Percentiles rank a stretch among this genome's conserved stretches.
Evolutionary conservation across 2,329 filamentous ascomycete species (phyloP).

Genomic region (Exutisphaerella laricina): DNA sequence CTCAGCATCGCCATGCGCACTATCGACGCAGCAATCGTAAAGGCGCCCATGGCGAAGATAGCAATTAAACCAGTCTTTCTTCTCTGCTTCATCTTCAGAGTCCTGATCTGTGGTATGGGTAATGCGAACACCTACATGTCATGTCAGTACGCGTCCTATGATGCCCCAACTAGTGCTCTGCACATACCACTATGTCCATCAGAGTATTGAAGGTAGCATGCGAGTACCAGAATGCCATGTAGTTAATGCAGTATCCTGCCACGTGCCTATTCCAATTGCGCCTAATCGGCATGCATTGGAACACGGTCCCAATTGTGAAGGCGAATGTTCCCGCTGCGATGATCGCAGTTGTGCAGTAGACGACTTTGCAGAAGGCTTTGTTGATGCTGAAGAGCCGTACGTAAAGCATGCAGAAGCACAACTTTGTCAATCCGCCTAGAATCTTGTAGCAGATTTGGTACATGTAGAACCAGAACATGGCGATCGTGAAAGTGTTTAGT

Average conservation of each 20-base stretch:
- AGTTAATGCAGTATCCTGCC: slow-evolving; percentile 18
- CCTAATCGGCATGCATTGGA: slow-evolving; percentile 23
- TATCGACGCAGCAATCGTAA: slow-evolving; percentile 26
- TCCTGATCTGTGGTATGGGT: slow-evolving; percentile 26
- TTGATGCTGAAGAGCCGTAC: slow-evolving; percentile 20
- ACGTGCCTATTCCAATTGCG: slow-evolving; percentile 20
- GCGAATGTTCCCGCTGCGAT: slow-evolving; percentile 19
- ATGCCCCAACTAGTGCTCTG: too few species aligned
- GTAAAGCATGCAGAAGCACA: slow-evolving; percentile 26
- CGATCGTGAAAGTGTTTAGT: slow-evolving; percentile 11
- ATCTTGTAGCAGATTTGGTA: slow-evolving; percentile 29
- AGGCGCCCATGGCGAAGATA: slow-evolving; percentile 24
- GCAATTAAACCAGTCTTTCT: slow-evolving; percentile 23
- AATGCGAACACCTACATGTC: slow-evolving; percentile 24
- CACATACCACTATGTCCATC: slow-evolving; percentile 26
- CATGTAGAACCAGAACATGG: slow-evolving; percentile 26
- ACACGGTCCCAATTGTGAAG: slow-evolving; percentile 24
- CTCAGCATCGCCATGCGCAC: slow-evolving; percentile 24
- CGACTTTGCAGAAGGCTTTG: slow-evolving; percentile 11
- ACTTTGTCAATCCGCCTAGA: slow-evolving; percentile 25
- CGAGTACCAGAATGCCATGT: slow-evolving; percentile 25
- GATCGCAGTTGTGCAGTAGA: slow-evolving; percentile 10
- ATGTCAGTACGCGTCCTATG: background rate
- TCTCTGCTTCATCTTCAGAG: slow-evolving; percentile 19
- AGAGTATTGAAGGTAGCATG: slow-evolving; percentile 27